phyloP scores from a whole-genome alignment of 495 filamentous ascomycete species.

The Chlorociboria aeruginascens region DNA sequence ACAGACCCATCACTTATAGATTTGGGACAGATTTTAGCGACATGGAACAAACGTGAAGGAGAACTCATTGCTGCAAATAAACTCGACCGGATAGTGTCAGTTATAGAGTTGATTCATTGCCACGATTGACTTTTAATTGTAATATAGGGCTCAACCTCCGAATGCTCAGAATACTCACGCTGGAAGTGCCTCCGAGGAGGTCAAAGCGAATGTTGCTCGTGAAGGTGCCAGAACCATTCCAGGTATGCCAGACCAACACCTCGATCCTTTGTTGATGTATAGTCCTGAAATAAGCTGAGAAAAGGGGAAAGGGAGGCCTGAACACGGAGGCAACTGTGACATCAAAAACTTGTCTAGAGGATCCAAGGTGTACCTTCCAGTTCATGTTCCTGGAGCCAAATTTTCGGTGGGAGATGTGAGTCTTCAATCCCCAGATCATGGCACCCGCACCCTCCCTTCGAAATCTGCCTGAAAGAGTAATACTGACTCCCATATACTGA shows the following conservation, averaged over 20 bases:
- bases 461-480: too few relatives aligned
- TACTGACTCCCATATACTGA: too few relatives aligned
- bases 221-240: conserved; percentile 88
- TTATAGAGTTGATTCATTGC: too few relatives aligned
- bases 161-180: conserved; percentile 59
- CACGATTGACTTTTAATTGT: too few relatives aligned
- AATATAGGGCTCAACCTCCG: conserved; percentile 51
- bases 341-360: conserved; percentile 87
- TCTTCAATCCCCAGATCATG: too few relatives aligned
- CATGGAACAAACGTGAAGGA: conserved; percentile 73
- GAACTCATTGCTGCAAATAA: conserved; percentile 61
- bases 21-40: conserved; percentile 29
- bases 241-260: conserved; percentile 25
- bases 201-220: conserved; percentile 63
- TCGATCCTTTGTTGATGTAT: too few relatives aligned
- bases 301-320: conserved; percentile 33
- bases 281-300: too few relatives aligned
- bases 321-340: conserved; percentile 57
- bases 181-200: conserved; percentile 45
- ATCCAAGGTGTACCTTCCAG: conserved; percentile 79
- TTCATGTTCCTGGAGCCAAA: conserved; percentile 73
- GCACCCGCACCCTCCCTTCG: too few relatives aligned
- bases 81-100: conserved; percentile 52
- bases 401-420: conserved; percentile 91
- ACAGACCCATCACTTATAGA: background rate